Base-by-base conservation (phyloP, 1,284 basidiomycete species). In the Cutaneotrichosporon dermatis region DNA sequence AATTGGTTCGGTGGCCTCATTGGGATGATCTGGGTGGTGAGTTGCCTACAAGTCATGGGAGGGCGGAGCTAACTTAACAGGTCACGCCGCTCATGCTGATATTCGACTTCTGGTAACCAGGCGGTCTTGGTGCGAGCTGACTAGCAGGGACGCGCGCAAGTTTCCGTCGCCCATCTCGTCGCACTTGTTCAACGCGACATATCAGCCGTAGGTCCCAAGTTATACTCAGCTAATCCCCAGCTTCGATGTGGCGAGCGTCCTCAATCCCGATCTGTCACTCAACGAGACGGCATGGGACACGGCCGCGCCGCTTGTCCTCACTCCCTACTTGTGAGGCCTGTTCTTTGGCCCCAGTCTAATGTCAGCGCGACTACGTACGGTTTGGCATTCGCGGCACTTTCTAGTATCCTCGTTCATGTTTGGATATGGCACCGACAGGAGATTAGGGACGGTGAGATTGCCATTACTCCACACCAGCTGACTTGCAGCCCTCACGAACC, bases 361-460 rank as follows among this genome's bases (percentile, higher is more conserved):
- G 11, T 11, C 51, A 61, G 76, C 54, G 77, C 76, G 10, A 39
- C 77, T 7, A 68, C 76, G 0, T 80, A 80, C 59, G 79, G 75
- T 1, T 64, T 81, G 11, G 74, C 76, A 6, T 82, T 82, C 62
- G 80, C 81, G 1, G 77, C 80, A 0, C 66, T 82, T 11, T 79
- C 80, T 0, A 79, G 79, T 52, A 79, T 81, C 6, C 67, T 82
- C 44, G 76, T 77, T 3, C 80, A 82, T 60, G 81, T 82, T 12
- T 74, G 76, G 65, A 72, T 82, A 2, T 82, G 81, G 80, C 80
- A 82, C 62, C 68, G 80, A 39, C 68, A 75, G 9, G 81, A 82
- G 63, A 80, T 82, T 61, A 73, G 72, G 51, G 66, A 74, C 34
- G 74, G 75, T 76, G 25, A 56, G 68, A 48, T 53, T 3, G 4